phyloP scores from a whole-genome alignment of 1,284 basidiomycete genomes.

The Malassezia japonica region DNA sequence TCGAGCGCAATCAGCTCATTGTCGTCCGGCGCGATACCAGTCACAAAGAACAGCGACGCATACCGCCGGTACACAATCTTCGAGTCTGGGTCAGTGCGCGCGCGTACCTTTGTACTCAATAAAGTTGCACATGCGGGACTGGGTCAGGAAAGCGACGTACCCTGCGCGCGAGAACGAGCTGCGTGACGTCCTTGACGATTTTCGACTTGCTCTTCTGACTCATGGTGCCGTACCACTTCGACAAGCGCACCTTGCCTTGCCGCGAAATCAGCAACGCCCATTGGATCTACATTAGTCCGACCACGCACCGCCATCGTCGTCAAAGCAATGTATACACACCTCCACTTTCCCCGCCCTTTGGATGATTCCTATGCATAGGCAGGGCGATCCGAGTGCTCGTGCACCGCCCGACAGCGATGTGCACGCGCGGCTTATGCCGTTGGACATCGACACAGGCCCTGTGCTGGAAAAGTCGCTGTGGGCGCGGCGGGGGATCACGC shows the following conservation, averaged over 20 bases:
- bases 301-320: conserved; percentile 10
- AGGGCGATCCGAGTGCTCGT: neutral
- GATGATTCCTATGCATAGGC: conserved; percentile 12
- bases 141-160: conserved; percentile 14
- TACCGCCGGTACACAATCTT: conserved; percentile 90
- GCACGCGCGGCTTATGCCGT: neutral
- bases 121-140: conserved; percentile 96
- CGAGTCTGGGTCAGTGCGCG: conserved; percentile 20
- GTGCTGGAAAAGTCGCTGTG: neutral
- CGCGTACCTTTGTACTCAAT: conserved; percentile 82
- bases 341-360: neutral
- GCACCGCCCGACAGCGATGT: neutral
- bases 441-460: neutral
- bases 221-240: conserved; percentile 98
- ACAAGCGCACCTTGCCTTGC: conserved; percentile 93
- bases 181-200: conserved; percentile 98
- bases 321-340: neutral
- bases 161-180: conserved; percentile 85
- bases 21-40: conserved; percentile 76
- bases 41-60: conserved; percentile 95
- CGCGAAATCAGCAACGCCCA: conserved; percentile 85
- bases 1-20: conserved; percentile 88
- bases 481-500: conserved; percentile 5
- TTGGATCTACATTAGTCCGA: conserved; percentile 38
- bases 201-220: conserved; percentile 87